Percentiles rank a stretch among this genome's conserved stretches.
These are phyloP conservation scores for Furcasterigmium furcatum DNA, from an alignment of 2,329 filamentous ascomycete species.

Conservation along the genomic window DNA sequence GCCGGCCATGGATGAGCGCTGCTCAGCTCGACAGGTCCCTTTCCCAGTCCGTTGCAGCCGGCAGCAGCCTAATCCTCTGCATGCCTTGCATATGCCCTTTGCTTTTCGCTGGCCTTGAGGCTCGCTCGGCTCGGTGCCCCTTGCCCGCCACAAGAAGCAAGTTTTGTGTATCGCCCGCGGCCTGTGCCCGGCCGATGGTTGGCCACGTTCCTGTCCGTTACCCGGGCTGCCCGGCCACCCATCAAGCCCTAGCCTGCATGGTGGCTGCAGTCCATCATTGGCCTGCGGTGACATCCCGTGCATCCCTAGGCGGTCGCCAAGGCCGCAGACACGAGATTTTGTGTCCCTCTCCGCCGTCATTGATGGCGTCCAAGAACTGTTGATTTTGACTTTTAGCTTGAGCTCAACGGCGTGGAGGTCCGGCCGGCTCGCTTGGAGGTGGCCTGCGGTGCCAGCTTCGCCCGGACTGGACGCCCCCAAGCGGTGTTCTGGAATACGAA, in stretches of 20 bases:
- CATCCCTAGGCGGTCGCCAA: neutral
- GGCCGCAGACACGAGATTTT: neutral
- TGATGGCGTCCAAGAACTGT: too few species aligned
- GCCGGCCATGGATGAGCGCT: too few species aligned
- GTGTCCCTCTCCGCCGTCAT: neutral
- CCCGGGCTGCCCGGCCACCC: constrained; percentile 1
- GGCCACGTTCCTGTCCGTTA: constrained; percentile 10
- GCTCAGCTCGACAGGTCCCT: too few species aligned
- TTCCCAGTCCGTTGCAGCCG: too few species aligned
- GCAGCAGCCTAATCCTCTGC: too few species aligned
- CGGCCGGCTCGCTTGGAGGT: neutral
- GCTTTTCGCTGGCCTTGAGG: neutral
- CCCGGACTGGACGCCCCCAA: neutral
- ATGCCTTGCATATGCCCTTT: neutral
- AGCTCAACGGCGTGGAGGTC: neutral
- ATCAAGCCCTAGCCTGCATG: constrained; percentile 2
- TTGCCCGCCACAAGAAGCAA: constrained; percentile 4
- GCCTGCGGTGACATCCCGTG: neutral
- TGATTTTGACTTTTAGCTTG: neutral
- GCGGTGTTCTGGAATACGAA: neutral
- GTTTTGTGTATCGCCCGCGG: constrained; percentile 8
- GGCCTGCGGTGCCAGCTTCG: neutral
- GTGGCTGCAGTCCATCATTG: constrained; percentile 3
- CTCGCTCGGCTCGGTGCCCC: neutral
- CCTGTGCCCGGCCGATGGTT: constrained; percentile 2